Evolutionary conservation across 2,329 filamentous ascomycete species (phyloP), one percentile per base, ranked within the genome.

Genomic region (Fusarium abutilonis): DNA sequence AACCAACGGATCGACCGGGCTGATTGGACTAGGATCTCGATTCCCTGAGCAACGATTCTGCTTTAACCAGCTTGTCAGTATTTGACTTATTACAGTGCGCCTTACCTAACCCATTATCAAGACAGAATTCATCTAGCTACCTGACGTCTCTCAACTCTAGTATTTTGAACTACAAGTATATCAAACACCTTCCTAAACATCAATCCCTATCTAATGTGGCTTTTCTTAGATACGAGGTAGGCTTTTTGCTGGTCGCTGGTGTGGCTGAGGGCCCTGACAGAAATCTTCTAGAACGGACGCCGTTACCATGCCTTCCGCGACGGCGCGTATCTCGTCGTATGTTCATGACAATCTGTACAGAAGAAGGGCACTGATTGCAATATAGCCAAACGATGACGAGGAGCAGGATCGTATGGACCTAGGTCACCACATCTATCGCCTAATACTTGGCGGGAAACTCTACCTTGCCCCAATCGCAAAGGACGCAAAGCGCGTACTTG

Each of bases 291-390:
- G 61, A 55, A 64, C 15, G 61, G 61, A 2, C 61, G 61, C n/a
- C 61, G 61, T 5, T 64, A 64, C 6, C 61, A 64, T 40, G 60
- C 61, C 14, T 64, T 64, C 23, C 61, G 64, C 2, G 61, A 64
- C 15, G 61, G 61, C 9, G 38, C 60, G 7, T 64, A 59, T 10
- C 23, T 59, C 7, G 52, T 59, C 1, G 55, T 58, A 49, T 45
- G 48, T 8, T 1, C 1, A 14, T 3, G 23, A 3, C 3, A 4
- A 15, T 2, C 2, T 9, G 2, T 1, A 4, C 6, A 9, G 23
- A 19, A 17, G 9, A 13, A 21, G 17, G 13, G 29, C 2, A 8
- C 10, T 39, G 15, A 31, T 40, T 11, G 10, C 8, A 1, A 0
- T 0, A 6, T n/a, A 61, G 58, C 58, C 58, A 3, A 61, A 61